Percentiles rank a stretch among this genome's conserved stretches.
Conservation (phyloP, 169 alveolate species). For the Eimeria falciformis region DNA sequence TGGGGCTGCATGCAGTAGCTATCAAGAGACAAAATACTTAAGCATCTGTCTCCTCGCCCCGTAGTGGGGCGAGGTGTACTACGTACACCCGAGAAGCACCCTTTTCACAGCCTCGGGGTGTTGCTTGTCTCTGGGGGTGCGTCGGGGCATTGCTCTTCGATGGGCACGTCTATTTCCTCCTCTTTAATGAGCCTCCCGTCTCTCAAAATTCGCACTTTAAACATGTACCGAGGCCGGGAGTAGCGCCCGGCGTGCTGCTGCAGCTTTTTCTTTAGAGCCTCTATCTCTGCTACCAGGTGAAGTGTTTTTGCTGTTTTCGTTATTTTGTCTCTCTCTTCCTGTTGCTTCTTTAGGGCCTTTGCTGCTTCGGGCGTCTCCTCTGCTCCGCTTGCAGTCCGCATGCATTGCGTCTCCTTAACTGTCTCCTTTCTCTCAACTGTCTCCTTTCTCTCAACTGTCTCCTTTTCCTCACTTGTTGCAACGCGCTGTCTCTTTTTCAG, state of each 20-base stretch:
- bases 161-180: not conserved
- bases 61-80: no score
- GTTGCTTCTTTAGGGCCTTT: not conserved
- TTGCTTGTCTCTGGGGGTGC: constrained; percentile 34
- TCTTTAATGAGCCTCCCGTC: not conserved
- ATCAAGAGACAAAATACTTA: no score
- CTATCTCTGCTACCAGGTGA: not conserved
- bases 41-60: no score
- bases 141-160: constrained; percentile 29
- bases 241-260: constrained; percentile 4
- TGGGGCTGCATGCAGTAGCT: no score
- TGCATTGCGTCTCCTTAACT: not conserved
- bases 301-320: not conserved
- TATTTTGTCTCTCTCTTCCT: not conserved
- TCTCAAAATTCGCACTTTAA: not conserved
- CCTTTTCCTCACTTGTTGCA: not conserved
- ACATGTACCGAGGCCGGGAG: not conserved
- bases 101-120: not conserved
- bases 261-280: not conserved
- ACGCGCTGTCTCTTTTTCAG: not conserved
- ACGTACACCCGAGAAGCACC: no score
- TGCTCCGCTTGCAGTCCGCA: not conserved
- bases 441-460: not conserved
- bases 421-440: not conserved
- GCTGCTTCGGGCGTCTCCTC: not conserved